Evolutionary conservation across 2,329 filamentous ascomycete genomes (phyloP), one percentile per base, ranked within the genome.

Genomic region (Ophiocordyceps robertsii): DNA sequence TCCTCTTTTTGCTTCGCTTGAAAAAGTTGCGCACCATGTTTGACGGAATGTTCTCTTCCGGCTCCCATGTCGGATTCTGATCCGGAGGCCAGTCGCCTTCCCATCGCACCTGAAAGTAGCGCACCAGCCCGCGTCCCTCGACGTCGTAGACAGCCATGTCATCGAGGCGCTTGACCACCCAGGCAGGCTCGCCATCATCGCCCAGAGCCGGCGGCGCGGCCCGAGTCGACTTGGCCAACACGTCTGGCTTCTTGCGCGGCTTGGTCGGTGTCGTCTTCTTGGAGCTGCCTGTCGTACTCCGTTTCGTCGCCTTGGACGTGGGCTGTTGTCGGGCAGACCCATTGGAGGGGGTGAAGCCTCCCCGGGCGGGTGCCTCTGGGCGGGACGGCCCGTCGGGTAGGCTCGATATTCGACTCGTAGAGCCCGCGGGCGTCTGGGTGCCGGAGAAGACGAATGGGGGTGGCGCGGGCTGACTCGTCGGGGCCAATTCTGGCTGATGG

Each of bases 21-120:
- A 56, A 44, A 44, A 68, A 77, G 3, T 56, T 56, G 7, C 54
- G 57, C 2, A 75, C 57, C 33, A 75, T 51, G 0, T 44, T 44
- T 0, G 52, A 43, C 0, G 68, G 55, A 3, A 78, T 64, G 41
- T 76, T 73, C 4, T 64, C 63, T 47, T 69, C 66, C 0, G 73
- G 73, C 50, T 78, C 74, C 74, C 74, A 78, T 0, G 73, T 71
- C 0, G 72, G 70, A 43, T 78, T 76, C 51, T 76, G 65, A 9
- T 67, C 68, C 0, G 63, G 56, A 0, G 73, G 71, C 74, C 74
- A 78, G 44, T 73, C 56, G 8, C 74, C 74, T 37, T 66, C 67
- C 74, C 74, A 78, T 7, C 68, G 65, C 1, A 78, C 72, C 29
- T 67, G 60, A 53, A 72, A 78, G 44, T 63, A 65, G 4, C 67